A percentile compares a stretch with the other conserved stretches of the same genome.
Evolutionary conservation across 371 early-diverging fungal genomes (phyloP).

Genomic region (Paramicrosporidium saccamoebae): DNA sequence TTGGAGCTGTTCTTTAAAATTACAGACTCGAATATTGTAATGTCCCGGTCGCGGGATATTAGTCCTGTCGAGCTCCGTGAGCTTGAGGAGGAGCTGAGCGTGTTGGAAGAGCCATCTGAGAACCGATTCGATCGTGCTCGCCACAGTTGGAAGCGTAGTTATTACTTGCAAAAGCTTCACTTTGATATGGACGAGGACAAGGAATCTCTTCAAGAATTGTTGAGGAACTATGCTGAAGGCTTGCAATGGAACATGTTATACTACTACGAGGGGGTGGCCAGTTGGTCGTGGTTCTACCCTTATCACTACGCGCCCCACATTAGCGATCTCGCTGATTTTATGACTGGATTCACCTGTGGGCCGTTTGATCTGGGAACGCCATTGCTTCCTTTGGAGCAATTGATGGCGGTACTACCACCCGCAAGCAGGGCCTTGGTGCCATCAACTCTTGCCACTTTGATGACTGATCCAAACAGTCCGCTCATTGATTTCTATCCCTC

Average conservation of each 20-base stretch:
- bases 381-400: conserved; percentile 79
- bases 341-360: conserved; percentile 5
- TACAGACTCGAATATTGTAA: too few species aligned
- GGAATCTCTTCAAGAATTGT: conserved; percentile 7
- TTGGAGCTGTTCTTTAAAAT: too few species aligned
- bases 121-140: too few species aligned
- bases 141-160: conserved; percentile 1
- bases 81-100: too few species aligned
- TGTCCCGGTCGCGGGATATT: too few species aligned
- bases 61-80: too few species aligned
- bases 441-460: conserved; percentile 29
- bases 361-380: conserved; percentile 54
- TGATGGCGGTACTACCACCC: conserved; percentile 92
- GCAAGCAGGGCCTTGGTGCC: conserved; percentile 50
- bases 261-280: conserved; percentile 74
- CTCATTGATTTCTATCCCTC: conserved; percentile 80
- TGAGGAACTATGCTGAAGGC: conserved; percentile 53
- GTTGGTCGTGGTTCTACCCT: conserved; percentile 96
- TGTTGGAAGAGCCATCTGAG: too few species aligned
- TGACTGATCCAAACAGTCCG: conserved; percentile 44
- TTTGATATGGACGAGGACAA: background rate
- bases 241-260: conserved; percentile 90
- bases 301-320: conserved; percentile 95
- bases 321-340: conserved; percentile 21
- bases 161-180: background rate